Base-by-base conservation (phyloP, 108 stramenopile species). In the Pseudonitzschia multistriata region DNA sequence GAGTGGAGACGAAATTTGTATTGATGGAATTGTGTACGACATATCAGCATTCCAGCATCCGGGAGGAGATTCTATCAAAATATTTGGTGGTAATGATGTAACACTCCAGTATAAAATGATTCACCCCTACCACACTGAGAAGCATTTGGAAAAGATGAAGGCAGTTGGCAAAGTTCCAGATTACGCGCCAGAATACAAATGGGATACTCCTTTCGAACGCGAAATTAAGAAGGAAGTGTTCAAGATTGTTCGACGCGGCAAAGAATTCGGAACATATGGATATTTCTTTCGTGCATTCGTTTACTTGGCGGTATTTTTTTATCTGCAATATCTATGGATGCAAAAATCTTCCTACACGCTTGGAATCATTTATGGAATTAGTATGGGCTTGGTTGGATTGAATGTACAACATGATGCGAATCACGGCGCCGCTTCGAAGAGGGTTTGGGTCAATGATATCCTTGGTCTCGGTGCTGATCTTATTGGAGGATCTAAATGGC, bases 361-460 rank as follows among this genome's bases (percentile, higher is more conserved):
- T 54, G 94, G 91, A 7, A 79, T 92, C 61, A 56, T 76, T 25
- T 91, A 90, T 61, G 94, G 94, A 13, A 70, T 92, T 28, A 66
- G 88, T 3, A 84, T 85, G 59, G 91, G 91, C 0, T 82, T 85
- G 25, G 93, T 95, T 68, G 94, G 94, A 19, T 62, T 97, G 52
- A 97, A 97, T 68, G 91, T 96, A 17, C 94, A 96, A 73, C 97
- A 97, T 70, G 97, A 97, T 78, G 93, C 95, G 72, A 97, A 97
- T 73, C 97, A 96, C 52, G 97, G 97, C 7, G 95, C 95, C 15
- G 87, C 87, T 34, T 91, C 90, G 31, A 91, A 81, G 68, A 81
- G 72, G 15, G 78, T 87, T 48, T 87, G 85, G 85, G 72, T 93
- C 52, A 95, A 95, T 66, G 85, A 95, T 61, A 45, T 95, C 3